Conservation (phyloP, 345 rosid species). For the Stellera chamaejasme region DNA sequence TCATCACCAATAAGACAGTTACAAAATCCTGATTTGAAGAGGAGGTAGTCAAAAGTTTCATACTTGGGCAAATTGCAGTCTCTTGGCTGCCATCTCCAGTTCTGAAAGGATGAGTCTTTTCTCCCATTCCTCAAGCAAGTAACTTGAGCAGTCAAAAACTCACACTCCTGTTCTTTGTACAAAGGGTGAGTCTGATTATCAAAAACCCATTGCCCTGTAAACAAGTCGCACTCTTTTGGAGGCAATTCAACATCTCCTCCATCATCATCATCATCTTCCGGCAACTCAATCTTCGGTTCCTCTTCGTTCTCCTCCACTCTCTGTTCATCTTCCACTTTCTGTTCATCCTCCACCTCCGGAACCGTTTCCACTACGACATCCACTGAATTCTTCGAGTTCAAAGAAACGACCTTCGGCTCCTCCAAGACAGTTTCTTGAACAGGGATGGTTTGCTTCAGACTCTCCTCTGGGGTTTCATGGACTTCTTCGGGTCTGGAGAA, state of each 20-base stretch:
- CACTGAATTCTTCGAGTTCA: slow-evolving; percentile 24
- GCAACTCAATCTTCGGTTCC: slow-evolving; percentile 22
- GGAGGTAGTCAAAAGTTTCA: neutral
- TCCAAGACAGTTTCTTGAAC: slow-evolving; percentile 30
- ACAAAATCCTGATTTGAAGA: no score
- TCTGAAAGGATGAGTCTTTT: slow-evolving; percentile 67
- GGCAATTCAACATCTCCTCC: slow-evolving; percentile 39
- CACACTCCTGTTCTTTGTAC: slow-evolving; percentile 74
- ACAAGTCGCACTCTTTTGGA: slow-evolving; percentile 71
- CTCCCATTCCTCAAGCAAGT: slow-evolving; percentile 90
- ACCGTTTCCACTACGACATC: slow-evolving; percentile 12
- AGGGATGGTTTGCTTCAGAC: slow-evolving; percentile 12
- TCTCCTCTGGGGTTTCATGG: slow-evolving; percentile 28
- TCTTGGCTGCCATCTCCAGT: slow-evolving; percentile 95
- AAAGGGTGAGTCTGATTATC: slow-evolving; percentile 58
- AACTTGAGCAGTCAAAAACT: slow-evolving; percentile 67
- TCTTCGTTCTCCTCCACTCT: slow-evolving; percentile 14
- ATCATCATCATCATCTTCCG: slow-evolving; percentile 30
- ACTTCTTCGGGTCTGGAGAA: slow-evolving; percentile 37
- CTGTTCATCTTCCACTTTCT: slow-evolving; percentile 1
- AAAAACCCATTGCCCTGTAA: slow-evolving; percentile 73
- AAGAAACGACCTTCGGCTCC: slow-evolving; percentile 2
- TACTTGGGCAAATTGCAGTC: slow-evolving; percentile 83
- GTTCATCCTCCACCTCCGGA: slow-evolving; percentile 13
- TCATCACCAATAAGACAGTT: neutral